Evolutionary conservation across 2,329 filamentous ascomycete genomes (phyloP).

Genomic region (Fusarium sublunatum): DNA sequence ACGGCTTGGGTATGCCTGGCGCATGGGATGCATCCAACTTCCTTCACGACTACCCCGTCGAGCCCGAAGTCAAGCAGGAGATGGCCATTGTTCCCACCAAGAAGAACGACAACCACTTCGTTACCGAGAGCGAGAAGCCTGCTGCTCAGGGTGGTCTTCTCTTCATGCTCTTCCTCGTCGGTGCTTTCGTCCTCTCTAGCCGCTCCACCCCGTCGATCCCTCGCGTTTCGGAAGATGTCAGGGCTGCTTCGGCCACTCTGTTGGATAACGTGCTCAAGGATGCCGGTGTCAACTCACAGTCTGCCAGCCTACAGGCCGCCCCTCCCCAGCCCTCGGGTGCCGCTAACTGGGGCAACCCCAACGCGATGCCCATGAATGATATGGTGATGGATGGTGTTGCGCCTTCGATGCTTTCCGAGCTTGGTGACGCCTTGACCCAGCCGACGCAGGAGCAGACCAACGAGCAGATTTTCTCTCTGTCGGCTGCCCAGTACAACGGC

Average conservation of each 20-base stretch:
- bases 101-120: slow-evolving; percentile 58
- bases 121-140: slow-evolving; percentile 68
- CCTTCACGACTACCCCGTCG: slow-evolving; percentile 76
- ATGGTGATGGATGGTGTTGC: slow-evolving; percentile 54
- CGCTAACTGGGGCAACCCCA: slow-evolving; percentile 50
- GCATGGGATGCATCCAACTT: slow-evolving; percentile 83
- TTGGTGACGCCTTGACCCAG: slow-evolving; percentile 75
- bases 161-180: slow-evolving; percentile 95
- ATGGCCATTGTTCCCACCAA: slow-evolving; percentile 65
- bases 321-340: slow-evolving; percentile 65
- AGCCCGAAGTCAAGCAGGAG: slow-evolving; percentile 71
- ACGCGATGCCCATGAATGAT: slow-evolving; percentile 59
- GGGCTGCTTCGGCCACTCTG: slow-evolving; percentile 79
- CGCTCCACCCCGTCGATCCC: slow-evolving; percentile 78
- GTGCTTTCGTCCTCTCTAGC: slow-evolving; percentile 94
- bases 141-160: slow-evolving; percentile 84
- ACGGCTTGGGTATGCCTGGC: slow-evolving; percentile 82
- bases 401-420: slow-evolving; percentile 71
- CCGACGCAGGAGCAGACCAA: slow-evolving; percentile 87
- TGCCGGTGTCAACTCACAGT: slow-evolving; percentile 67
- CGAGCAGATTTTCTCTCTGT: slow-evolving; percentile 88
- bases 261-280: slow-evolving; percentile 86
- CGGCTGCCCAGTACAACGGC: slow-evolving; percentile 87
- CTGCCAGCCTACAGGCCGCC: slow-evolving; percentile 58
- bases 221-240: slow-evolving; percentile 82